Evolutionary conservation across 78 protist genomes (phyloP).

Genomic region (Dictyostelium firmibasis): DNA sequence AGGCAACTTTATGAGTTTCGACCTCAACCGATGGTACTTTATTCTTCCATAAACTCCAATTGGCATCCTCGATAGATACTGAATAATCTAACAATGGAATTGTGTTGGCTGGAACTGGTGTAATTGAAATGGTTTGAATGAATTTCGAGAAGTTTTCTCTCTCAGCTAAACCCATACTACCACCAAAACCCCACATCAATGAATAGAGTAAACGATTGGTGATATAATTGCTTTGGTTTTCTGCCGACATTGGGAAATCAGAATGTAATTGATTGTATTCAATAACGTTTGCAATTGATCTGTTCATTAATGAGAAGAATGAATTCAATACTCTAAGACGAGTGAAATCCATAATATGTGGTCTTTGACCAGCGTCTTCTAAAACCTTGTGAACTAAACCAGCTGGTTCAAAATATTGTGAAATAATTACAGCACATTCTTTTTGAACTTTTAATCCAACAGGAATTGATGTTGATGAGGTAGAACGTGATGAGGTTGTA

Average conservation of each 20-base stretch:
- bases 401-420: slow-evolving; percentile 66
- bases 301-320: slow-evolving; percentile 85
- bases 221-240: slow-evolving; percentile 41
- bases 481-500: background rate
- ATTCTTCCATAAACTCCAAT: slow-evolving; percentile 93
- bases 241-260: slow-evolving; percentile 87
- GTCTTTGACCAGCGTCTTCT: slow-evolving; percentile 70
- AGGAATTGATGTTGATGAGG: background rate
- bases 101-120: slow-evolving; percentile 65
- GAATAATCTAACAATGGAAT: slow-evolving; percentile 89
- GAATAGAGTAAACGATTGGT: slow-evolving; percentile 79
- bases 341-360: slow-evolving; percentile 94
- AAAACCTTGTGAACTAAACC: slow-evolving; percentile 81
- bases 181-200: slow-evolving; percentile 95
- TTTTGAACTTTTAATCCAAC: slow-evolving; percentile 53
- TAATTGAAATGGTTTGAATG: slow-evolving; percentile 65
- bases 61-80: slow-evolving; percentile 84
- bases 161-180: slow-evolving; percentile 73
- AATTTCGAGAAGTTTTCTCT: slow-evolving; percentile 81
- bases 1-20: slow-evolving; percentile 86
- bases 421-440: slow-evolving; percentile 75
- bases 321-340: slow-evolving; percentile 79
- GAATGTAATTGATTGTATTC: slow-evolving; percentile 89
- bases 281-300: slow-evolving; percentile 59
- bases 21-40: slow-evolving; percentile 88